These are phyloP conservation scores for Penicillium ochrochloron DNA, from an alignment of 495 filamentous ascomycete genomes.

Conservation along the genomic window DNA sequence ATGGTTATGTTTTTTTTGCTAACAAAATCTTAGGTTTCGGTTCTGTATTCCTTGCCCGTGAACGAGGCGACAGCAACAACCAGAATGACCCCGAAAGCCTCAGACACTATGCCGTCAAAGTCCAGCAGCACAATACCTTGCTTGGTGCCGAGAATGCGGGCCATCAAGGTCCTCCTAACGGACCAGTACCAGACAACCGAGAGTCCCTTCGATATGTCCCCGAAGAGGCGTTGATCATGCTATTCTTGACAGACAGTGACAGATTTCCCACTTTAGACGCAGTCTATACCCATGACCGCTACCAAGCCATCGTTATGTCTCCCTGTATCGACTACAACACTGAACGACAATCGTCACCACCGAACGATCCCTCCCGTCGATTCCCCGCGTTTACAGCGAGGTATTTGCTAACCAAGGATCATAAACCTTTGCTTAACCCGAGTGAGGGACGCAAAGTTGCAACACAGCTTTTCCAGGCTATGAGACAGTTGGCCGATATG, in stretches of 20 bases:
- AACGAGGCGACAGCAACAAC: not conserved
- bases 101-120: constrained; percentile 30
- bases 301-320: constrained; percentile 31
- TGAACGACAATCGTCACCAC: constrained; percentile 11
- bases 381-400: constrained; percentile 26
- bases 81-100: not conserved
- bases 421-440: constrained; percentile 27
- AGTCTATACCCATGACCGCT: constrained; percentile 32
- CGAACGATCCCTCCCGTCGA: not conserved
- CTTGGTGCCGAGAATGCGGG: not conserved
- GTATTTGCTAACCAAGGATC: constrained; percentile 18
- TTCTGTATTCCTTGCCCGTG: constrained; percentile 27
- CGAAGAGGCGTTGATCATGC: constrained; percentile 30
- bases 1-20: constrained; percentile 10
- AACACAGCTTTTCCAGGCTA: constrained; percentile 30
- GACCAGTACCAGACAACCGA: constrained; percentile 10
- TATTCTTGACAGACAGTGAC: constrained; percentile 26
- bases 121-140: constrained; percentile 21
- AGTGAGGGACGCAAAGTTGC: constrained; percentile 32
- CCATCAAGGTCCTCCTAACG: constrained; percentile 12
- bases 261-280: constrained; percentile 35
- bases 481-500: constrained; percentile 32
- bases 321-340: constrained; percentile 25
- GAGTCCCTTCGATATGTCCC: constrained; percentile 23
- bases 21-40: constrained; percentile 31